A percentile compares a stretch with the other conserved stretches of the same genome.
Evolutionary conservation across 2,329 filamentous ascomycete genomes (phyloP).

Genomic region (Calonectria pauciramosa): DNA sequence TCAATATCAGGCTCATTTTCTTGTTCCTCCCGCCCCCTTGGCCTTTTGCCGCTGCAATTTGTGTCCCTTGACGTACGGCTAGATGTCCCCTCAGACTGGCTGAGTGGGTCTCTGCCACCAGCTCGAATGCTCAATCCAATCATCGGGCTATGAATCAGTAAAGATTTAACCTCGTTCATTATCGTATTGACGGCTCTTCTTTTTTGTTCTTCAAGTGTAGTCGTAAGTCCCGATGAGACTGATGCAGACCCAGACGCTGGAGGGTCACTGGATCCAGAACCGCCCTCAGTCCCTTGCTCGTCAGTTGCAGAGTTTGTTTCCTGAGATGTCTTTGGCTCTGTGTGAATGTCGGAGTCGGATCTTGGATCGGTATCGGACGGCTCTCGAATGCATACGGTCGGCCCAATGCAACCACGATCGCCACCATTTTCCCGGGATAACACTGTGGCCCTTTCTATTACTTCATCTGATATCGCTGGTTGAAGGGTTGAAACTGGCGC

Average conservation of each 20-base stretch:
- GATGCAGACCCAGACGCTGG: not conserved
- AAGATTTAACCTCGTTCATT: not conserved
- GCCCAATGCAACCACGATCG: too few species aligned
- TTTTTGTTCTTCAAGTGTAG: not conserved
- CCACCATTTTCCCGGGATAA: too few species aligned
- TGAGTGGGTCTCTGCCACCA: not conserved
- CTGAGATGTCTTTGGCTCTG: too few species aligned
- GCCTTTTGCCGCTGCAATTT: not conserved
- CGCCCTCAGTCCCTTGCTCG: not conserved
- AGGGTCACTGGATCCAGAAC: not conserved
- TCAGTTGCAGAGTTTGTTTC: not conserved
- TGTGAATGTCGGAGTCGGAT: too few species aligned
- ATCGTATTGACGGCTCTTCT: not conserved
- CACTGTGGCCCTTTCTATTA: too few species aligned
- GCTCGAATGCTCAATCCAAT: not conserved
- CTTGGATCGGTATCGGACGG: too few species aligned
- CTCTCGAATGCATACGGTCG: too few species aligned
- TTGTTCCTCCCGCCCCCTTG: not conserved
- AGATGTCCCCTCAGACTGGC: not conserved
- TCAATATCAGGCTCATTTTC: not conserved
- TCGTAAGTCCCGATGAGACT: not conserved
- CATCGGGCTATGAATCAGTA: not conserved
- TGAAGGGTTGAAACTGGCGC: too few species aligned
- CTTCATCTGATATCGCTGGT: too few species aligned
- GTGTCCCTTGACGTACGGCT: not conserved